Evolutionary conservation across 768 basidiomycete species (phyloP).

Genomic region (Harrya chromipes): DNA sequence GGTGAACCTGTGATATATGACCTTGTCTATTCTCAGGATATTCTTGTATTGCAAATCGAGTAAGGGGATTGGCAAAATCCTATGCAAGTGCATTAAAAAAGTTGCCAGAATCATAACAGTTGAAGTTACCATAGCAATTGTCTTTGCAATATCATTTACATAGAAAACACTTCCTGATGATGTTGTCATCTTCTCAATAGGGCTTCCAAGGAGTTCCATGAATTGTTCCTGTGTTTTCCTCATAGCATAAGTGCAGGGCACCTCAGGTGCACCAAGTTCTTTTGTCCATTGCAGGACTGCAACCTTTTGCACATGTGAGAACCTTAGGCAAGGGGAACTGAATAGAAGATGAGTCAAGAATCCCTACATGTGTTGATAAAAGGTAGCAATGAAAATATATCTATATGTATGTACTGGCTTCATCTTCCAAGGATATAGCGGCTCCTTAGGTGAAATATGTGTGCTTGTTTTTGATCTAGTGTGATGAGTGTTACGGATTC

Average conservation of each 20-base stretch:
- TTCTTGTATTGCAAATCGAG: slow-evolving; percentile 19
- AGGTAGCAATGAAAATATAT: too few relatives aligned
- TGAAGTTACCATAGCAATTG: slow-evolving; percentile 17
- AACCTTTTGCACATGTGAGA: slow-evolving; percentile 29
- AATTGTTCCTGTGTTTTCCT: slow-evolving; percentile 17
- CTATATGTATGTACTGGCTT: too few relatives aligned
- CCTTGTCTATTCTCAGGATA: slow-evolving; percentile 27
- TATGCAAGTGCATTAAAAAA: neutral
- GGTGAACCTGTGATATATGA: slow-evolving; percentile 22
- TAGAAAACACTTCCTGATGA: slow-evolving; percentile 29
- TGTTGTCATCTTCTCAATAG: slow-evolving; percentile 18
- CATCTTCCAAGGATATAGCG: too few relatives aligned
- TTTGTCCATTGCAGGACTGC: slow-evolving; percentile 30
- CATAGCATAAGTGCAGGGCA: slow-evolving; percentile 26
- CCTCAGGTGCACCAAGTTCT: slow-evolving; percentile 25
- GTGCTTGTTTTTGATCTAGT: too few relatives aligned
- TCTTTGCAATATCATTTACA: slow-evolving; percentile 17
- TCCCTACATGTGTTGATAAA: slow-evolving; percentile 29
- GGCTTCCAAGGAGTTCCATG: slow-evolving; percentile 20
- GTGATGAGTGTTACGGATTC: too few relatives aligned
- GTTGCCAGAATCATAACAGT: too few relatives aligned
- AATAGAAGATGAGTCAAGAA: slow-evolving; percentile 32
- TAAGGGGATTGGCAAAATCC: slow-evolving; percentile 29
- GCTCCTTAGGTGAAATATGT: too few relatives aligned
- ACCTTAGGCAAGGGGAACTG: slow-evolving; percentile 28